phyloP scores from a whole-genome alignment of 805 yeast species.

The Candida ulmi region DNA sequence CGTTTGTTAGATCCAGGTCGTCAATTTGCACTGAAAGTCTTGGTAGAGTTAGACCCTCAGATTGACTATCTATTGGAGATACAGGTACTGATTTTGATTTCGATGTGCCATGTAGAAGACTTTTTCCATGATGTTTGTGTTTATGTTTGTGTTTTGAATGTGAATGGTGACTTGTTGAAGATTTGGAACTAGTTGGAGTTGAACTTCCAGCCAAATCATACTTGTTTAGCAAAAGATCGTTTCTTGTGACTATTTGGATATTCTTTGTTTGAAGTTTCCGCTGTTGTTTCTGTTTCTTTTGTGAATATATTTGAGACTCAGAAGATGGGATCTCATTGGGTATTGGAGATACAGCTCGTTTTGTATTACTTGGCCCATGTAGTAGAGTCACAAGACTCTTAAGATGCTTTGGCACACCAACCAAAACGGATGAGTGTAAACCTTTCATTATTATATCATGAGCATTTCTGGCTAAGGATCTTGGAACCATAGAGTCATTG shows the following conservation, averaged over 20 bases:
- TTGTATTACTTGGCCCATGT: background rate
- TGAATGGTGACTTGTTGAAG: background rate
- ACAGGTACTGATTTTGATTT: background rate
- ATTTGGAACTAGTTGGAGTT: conserved; percentile 1
- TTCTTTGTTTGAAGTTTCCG: conserved; percentile 15
- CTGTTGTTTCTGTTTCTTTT: too few species aligned
- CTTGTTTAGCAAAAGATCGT: conserved; percentile 18
- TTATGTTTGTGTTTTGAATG: background rate
- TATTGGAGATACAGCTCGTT: too few species aligned
- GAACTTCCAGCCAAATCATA: conserved; percentile 10
- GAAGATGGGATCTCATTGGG: too few species aligned
- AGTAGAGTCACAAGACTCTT: background rate
- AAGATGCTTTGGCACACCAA: background rate
- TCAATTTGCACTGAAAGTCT: background rate
- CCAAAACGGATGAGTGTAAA: background rate
- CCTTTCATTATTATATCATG: background rate
- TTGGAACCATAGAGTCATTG: too few species aligned
- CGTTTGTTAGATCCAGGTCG: background rate
- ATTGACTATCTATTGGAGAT: background rate
- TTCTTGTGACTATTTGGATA: conserved; percentile 21
- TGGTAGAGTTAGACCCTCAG: background rate
- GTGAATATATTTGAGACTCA: too few species aligned
- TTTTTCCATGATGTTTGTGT: background rate
- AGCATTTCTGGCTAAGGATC: background rate
- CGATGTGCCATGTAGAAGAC: background rate